phyloP scores from a whole-genome alignment of 495 filamentous ascomycete genomes.

The Penicillium daleae region DNA sequence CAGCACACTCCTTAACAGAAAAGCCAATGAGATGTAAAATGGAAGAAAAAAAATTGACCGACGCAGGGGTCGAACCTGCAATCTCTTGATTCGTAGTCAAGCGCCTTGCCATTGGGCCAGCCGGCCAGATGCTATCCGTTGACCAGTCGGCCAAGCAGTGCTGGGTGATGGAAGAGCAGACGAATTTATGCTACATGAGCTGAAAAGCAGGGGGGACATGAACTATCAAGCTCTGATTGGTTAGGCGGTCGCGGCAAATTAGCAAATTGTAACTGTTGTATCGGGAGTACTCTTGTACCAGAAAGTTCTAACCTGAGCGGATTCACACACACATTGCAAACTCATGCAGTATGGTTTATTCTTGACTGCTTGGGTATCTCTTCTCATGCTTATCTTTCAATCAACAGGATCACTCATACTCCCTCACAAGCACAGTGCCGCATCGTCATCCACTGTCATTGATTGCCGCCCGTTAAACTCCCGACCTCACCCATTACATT shows the following conservation, averaged over 20 bases:
- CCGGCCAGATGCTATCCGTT: conserved; percentile 27
- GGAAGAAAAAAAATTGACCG: conserved; percentile 40
- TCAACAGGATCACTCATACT: no score
- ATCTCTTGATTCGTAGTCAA: conserved; percentile 75
- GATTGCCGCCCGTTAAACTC: neutral
- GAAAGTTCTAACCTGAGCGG: no score
- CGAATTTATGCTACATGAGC: neutral
- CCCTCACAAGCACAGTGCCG: no score
- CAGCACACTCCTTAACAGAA: no score
- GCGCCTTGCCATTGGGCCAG: conserved; percentile 73
- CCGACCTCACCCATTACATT: neutral
- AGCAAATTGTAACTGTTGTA: neutral
- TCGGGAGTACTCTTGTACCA: no score
- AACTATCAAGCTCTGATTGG: neutral
- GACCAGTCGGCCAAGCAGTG: neutral
- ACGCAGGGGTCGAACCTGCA: conserved; percentile 53
- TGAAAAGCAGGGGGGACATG: neutral
- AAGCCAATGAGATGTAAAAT: no score
- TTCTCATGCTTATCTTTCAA: neutral
- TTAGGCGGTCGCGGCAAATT: neutral
- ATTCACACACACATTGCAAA: no score
- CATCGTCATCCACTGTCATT: neutral
- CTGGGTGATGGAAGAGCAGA: neutral
- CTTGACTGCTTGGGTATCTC: no score
- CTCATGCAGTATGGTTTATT: no score